Base-by-base conservation (phyloP, 2,329 filamentous ascomycete genomes). In the Neonectria magnoliae region DNA sequence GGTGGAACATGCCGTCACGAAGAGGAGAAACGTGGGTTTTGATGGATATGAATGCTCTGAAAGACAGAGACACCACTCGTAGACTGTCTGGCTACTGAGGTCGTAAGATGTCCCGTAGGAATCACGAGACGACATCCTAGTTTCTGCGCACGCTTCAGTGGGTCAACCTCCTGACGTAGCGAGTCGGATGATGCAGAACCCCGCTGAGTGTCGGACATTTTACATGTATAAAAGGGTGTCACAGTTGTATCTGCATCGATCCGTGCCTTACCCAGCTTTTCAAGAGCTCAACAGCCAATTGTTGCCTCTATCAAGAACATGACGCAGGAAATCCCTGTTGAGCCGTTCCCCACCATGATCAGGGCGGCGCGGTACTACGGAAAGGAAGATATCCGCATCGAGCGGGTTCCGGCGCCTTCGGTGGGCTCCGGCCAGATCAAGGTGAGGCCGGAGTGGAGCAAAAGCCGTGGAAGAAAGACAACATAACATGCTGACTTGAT, bases 141-240 rank as follows among this genome's bases (percentile, higher is more conserved):
- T 45, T 13, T 44, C 18, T 22, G 42, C 20, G 22, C 22, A 20
- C 44, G 27, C 22, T 42, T 42, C 38, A 25, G 44, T 47, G 44
- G 22, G 11, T 47, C 20, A 27, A 14, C 22, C 44, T 47, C 16
- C 20, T 3, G 22, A 47, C 3, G 22, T 5, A 47, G 22, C 22
- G 44, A 25, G 44, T 47, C 45, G 57, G 48, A 58, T 70, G 65
- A 60, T 71, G 56, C 56, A 9, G 27, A 14, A 47, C 44, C 22
- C 44, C 44, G 13, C 44, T 5, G 16, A 16, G 20, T 47, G 42
- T 14, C 18, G 42, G 42, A 11, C 4, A 45, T 13, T 10, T 45
- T 22, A 5, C 18, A 45, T 45, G 18, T 45, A 45, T 45, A 47
- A 47, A 47, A 47, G 11, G 44, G 44, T 20, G 20, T 47, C 4